Evolutionary conservation across 768 basidiomycete species (phyloP).

Genomic region (Serpula lacrymans): DNA sequence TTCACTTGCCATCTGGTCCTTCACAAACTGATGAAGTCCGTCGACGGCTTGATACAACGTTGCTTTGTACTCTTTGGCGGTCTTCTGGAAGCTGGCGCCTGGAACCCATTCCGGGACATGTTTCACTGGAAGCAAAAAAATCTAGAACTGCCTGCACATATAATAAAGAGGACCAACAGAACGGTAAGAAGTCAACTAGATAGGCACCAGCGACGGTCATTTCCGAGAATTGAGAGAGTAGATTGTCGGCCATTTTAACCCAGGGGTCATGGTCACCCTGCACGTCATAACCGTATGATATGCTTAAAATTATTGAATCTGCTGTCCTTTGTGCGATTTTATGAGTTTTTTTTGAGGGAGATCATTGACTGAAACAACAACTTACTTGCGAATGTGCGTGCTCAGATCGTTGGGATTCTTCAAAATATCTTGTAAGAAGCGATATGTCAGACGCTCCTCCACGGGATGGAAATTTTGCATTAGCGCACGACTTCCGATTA

Average conservation of each 20-base stretch:
- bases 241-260: no score
- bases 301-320: conserved; percentile 31
- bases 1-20: no score
- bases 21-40: no score
- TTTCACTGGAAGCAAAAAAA: conserved; percentile 10
- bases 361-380: neutral
- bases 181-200: conserved; percentile 19
- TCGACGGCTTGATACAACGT: no score
- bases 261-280: conserved; percentile 19
- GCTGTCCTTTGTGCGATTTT: conserved; percentile 6
- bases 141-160: neutral
- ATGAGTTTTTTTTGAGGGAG: neutral
- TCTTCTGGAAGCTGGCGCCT: conserved; percentile 17
- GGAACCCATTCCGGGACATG: conserved; percentile 20
- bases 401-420: conserved; percentile 46
- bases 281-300: conserved; percentile 39
- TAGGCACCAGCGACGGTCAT: no score
- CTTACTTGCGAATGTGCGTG: conserved; percentile 50
- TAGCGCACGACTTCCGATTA: no score
- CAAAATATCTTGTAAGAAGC: conserved; percentile 38
- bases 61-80: conserved; percentile 16
- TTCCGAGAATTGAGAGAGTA: no score
- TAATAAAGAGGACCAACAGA: conserved; percentile 3
- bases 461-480: conserved; percentile 40
- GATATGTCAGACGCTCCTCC: conserved; percentile 45